Evolutionary conservation across 306 rosid species (phyloP).

Genomic region (Pterocarpus santalinus): DNA sequence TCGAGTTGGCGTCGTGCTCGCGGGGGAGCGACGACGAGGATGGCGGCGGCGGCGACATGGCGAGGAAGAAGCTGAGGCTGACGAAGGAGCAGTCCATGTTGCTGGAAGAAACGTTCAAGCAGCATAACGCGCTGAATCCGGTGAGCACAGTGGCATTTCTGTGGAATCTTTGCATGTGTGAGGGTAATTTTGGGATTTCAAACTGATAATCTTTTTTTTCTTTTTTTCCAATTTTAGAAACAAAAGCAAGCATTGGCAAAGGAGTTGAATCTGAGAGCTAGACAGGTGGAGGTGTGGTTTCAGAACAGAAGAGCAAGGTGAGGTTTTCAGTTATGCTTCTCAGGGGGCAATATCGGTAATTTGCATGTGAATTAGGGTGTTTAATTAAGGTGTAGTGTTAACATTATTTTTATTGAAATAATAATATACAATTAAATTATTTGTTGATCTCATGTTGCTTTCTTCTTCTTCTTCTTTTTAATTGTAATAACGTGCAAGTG

Average conservation of each 20-base stretch:
- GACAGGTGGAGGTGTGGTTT: slow-evolving; percentile 96
- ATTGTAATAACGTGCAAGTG: no score
- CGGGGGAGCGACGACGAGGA: slow-evolving; percentile 77
- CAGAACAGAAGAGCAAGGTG: slow-evolving; percentile 90
- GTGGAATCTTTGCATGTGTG: background rate
- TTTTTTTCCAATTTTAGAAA: slow-evolving; percentile 50
- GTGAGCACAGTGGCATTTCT: slow-evolving; percentile 50
- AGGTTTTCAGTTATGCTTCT: slow-evolving; percentile 13
- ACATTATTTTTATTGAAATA: background rate
- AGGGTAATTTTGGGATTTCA: background rate
- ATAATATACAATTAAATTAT: background rate
- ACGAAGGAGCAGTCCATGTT: slow-evolving; percentile 77
- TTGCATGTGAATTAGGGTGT: background rate
- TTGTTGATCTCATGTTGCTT: slow-evolving; percentile 21
- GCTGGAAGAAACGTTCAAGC: slow-evolving; percentile 83
- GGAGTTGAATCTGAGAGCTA: slow-evolving; percentile 71
- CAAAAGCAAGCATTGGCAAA: slow-evolving; percentile 78
- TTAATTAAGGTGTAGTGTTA: background rate
- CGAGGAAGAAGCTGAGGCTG: slow-evolving; percentile 80
- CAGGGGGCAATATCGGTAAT: slow-evolving; percentile 38
- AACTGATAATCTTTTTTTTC: background rate
- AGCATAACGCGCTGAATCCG: slow-evolving; percentile 79
- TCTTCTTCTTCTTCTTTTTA: background rate
- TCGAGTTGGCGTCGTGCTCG: slow-evolving; percentile 62
- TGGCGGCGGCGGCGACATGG: slow-evolving; percentile 44